Percentiles rank a stretch among this genome's conserved stretches.
Conservation (phyloP, 2,329 filamentous ascomycete genomes). For the Claviceps pazoutovae region DNA sequence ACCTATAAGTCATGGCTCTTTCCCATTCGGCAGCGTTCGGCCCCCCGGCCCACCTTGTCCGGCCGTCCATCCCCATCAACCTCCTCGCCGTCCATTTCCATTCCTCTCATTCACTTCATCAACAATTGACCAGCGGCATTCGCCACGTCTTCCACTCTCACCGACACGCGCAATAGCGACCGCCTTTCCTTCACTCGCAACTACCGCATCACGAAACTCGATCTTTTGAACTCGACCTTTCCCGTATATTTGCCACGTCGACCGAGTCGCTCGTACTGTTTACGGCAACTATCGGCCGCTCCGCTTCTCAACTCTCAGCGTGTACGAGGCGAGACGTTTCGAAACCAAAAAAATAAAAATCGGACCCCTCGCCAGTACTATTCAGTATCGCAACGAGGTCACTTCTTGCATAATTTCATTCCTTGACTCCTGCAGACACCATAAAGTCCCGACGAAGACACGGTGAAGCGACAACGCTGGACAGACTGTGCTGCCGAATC, state of each 20-base stretch:
- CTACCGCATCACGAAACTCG: neutral
- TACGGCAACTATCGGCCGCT: neutral
- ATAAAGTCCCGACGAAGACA: neutral
- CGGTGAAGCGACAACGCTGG: neutral
- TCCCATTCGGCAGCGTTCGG: no score
- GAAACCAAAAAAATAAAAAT: neutral
- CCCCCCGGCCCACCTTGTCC: no score
- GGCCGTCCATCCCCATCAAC: no score
- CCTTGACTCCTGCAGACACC: neutral
- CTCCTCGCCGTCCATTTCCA: neutral
- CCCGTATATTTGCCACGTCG: neutral
- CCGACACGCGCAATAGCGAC: neutral
- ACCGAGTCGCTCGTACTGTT: neutral
- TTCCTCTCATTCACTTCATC: constrained; percentile 3
- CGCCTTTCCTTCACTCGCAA: neutral
- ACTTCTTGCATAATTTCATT: neutral
- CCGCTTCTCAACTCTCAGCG: neutral
- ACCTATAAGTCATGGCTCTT: no score
- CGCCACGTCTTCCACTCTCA: neutral
- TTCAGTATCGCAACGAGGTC: neutral
- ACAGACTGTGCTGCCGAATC: neutral
- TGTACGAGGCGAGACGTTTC: neutral
- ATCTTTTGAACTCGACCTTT: neutral
- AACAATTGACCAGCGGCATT: constrained; percentile 4
- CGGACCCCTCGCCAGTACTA: neutral